Percentiles rank a stretch among this genome's conserved stretches.
These are phyloP conservation scores for Heliamphora exappendiculata DNA, from an alignment of 148 eudicot genomes.

Conservation along the genomic window DNA sequence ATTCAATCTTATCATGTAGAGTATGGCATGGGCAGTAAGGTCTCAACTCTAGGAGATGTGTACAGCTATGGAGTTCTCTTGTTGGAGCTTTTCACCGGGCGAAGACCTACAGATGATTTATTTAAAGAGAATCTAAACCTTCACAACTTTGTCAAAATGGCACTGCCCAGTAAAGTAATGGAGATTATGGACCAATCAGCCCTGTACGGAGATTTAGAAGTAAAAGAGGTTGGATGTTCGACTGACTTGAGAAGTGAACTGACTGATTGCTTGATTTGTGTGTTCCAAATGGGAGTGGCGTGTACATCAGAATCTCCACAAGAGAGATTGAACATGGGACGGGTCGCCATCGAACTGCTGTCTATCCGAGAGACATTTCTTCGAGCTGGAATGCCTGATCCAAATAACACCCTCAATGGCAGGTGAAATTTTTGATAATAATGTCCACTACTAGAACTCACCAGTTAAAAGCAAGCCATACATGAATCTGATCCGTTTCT, in stretches of 20 bases:
- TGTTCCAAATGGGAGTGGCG: no score
- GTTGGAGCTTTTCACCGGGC: slow-evolving; percentile 25
- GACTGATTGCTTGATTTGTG: slow-evolving; percentile 12
- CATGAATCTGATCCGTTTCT: neutral
- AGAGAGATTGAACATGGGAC: slow-evolving; percentile 19
- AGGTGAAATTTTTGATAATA: slow-evolving; percentile 12
- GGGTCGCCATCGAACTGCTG: slow-evolving; percentile 1
- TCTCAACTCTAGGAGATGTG: slow-evolving; percentile 9
- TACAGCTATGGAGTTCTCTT: slow-evolving; percentile 19
- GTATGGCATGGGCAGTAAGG: slow-evolving; percentile 14
- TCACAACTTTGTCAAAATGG: slow-evolving; percentile 14
- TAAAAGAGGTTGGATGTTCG: neutral
- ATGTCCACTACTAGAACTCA: neutral
- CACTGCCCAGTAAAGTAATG: slow-evolving; percentile 10
- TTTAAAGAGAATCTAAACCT: slow-evolving; percentile 18
- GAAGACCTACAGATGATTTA: slow-evolving; percentile 15
- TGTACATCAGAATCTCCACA: slow-evolving; percentile 18
- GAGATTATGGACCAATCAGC: slow-evolving; percentile 18
- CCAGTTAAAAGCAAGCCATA: neutral
- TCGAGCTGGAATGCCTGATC: neutral
- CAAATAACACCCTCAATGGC: neutral
- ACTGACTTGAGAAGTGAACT: neutral
- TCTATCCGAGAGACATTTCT: slow-evolving; percentile 19
- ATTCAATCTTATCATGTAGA: neutral
- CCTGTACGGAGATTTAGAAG: slow-evolving; percentile 5